These are phyloP conservation scores for Agaricus subrufescens DNA, from an alignment of 768 basidiomycete genomes.

Conservation along the genomic window DNA sequence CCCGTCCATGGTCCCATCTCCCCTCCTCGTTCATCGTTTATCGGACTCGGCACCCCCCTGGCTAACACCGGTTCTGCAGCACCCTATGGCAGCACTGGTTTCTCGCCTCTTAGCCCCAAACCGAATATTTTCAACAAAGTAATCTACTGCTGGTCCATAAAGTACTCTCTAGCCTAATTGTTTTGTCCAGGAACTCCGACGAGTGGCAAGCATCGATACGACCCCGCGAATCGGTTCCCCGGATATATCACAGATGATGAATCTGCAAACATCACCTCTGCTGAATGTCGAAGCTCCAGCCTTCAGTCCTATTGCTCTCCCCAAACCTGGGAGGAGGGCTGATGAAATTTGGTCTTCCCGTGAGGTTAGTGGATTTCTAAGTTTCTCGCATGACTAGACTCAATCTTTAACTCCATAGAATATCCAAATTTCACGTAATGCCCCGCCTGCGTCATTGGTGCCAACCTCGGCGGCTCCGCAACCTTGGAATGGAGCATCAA, in stretches of 20 bases:
- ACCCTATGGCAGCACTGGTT: conserved; percentile 18
- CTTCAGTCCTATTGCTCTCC: conserved; percentile 28
- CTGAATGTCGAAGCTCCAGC: conserved; percentile 27
- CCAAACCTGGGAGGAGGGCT: conserved; percentile 26
- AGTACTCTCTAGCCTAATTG: neutral
- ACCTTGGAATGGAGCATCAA: neutral
- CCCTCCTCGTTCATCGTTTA: neutral
- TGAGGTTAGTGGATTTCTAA: conserved; percentile 19
- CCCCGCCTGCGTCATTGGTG: neutral
- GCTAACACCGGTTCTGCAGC: neutral
- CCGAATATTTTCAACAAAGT: conserved; percentile 19
- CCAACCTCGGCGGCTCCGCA: neutral
- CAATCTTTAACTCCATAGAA: conserved; percentile 7
- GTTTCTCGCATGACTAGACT: neutral
- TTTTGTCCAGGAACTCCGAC: conserved; percentile 17
- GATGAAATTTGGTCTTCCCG: conserved; percentile 28
- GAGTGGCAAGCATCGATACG: conserved; percentile 4
- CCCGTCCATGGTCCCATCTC: neutral
- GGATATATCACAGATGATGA: conserved; percentile 13
- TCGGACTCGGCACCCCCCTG: neutral
- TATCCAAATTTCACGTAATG: conserved; percentile 15
- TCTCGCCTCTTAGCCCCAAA: conserved; percentile 20
- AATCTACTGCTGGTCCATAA: neutral
- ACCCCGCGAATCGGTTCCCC: conserved; percentile 20
- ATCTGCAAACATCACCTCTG: conserved; percentile 22